These are phyloP conservation scores for Cyclocybe cylindracea DNA, from an alignment of 768 basidiomycete species.

Conservation along the genomic window DNA sequence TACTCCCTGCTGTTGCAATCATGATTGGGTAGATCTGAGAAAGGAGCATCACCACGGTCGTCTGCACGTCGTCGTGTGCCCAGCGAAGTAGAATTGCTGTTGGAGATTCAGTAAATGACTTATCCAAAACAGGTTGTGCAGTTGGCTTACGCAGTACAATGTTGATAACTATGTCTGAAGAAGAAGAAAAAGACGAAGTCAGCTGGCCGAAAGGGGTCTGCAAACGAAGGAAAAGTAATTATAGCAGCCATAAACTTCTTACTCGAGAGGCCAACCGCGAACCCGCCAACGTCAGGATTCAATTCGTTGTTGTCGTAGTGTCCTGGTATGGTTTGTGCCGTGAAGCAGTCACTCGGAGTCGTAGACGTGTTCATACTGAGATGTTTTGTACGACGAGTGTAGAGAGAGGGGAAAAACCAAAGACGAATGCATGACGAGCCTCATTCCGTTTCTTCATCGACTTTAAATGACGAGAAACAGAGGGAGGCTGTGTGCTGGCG, in stretches of 20 bases:
- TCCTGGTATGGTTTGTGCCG: conserved; percentile 15
- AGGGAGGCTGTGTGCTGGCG: too few relatives aligned
- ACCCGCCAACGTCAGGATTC: conserved; percentile 18
- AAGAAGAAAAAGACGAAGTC: too few relatives aligned
- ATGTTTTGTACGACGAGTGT: too few relatives aligned
- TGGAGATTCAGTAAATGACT: background rate
- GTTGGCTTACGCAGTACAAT: too few relatives aligned
- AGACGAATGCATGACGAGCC: too few relatives aligned
- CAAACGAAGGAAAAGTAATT: background rate
- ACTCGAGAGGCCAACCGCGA: conserved; percentile 15
- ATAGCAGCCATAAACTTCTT: background rate
- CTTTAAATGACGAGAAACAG: too few relatives aligned
- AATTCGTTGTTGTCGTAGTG: conserved; percentile 5
- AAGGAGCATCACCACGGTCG: conserved; percentile 13
- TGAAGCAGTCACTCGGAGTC: conserved; percentile 8
- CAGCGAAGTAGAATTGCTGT: conserved; percentile 11
- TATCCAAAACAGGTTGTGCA: background rate
- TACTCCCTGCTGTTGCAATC: conserved; percentile 14
- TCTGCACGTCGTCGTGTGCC: conserved; percentile 6
- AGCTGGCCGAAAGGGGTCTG: too few relatives aligned
- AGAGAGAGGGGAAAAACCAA: too few relatives aligned
- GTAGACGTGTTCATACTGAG: too few relatives aligned
- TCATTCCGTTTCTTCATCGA: too few relatives aligned
- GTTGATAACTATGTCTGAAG: too few relatives aligned
- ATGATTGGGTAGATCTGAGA: conserved; percentile 18